Percentiles rank a stretch among this genome's conserved stretches.
These are phyloP conservation scores for Pascua sp. DNA, from an alignment of 1,284 basidiomycete genomes.

Conservation along the genomic window DNA sequence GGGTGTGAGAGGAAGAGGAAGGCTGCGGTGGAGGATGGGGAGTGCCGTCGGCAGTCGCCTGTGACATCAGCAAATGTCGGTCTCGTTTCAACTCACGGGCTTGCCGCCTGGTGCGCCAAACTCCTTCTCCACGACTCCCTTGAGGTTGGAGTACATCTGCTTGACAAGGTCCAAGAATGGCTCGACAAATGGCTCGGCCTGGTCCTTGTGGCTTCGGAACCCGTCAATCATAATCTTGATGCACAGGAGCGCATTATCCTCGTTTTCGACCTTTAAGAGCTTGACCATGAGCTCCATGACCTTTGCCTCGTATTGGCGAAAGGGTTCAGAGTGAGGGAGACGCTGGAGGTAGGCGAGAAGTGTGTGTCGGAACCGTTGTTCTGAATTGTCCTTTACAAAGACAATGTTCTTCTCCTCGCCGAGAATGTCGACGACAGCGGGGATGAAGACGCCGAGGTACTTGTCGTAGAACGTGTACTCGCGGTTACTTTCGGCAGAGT, in stretches of 20 bases:
- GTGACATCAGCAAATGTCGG: conserved; percentile 1
- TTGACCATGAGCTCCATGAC: conserved; percentile 75
- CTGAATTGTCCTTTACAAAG: conserved; percentile 70
- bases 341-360: conserved; percentile 86
- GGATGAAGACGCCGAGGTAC: conserved; percentile 59
- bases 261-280: conserved; percentile 85
- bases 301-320: conserved; percentile 65
- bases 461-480: conserved; percentile 72
- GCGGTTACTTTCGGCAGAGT: conserved; percentile 77
- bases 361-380: conserved; percentile 77
- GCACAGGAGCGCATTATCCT: conserved; percentile 87
- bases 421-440: conserved; percentile 73
- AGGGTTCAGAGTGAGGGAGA: conserved; percentile 74
- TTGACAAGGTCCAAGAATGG: conserved; percentile 74
- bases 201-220: conserved; percentile 53
- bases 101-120: conserved; percentile 53
- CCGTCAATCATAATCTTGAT: conserved; percentile 90
- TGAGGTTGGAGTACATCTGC: conserved; percentile 74
- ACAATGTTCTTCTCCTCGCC: conserved; percentile 67
- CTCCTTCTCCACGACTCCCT: conserved; percentile 68
- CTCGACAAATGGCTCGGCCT: conserved; percentile 71
- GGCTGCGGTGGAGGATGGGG: conserved; percentile 14
- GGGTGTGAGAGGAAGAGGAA: conserved; percentile 14
- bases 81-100: conserved; percentile 16
- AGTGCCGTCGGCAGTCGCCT: conserved; percentile 10